Evolutionary conservation across 2,329 filamentous ascomycete species (phyloP).

Genomic region (Acarospora socialis): DNA sequence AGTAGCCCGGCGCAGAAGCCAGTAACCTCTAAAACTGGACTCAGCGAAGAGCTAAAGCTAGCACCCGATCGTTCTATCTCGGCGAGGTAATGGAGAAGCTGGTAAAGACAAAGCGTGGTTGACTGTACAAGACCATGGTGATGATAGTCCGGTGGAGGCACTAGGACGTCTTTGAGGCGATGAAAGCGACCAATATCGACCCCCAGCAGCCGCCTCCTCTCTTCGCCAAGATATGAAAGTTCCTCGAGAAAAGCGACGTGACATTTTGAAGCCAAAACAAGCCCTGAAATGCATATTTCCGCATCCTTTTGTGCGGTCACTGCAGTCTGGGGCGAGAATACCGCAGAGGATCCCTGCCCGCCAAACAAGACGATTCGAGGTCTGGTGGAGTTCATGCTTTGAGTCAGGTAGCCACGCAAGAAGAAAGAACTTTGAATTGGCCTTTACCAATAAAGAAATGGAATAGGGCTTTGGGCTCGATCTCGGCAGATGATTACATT

Average conservation of each 20-base stretch:
- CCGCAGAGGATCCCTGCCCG: conserved; percentile 4
- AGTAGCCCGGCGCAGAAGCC: conserved; percentile 12
- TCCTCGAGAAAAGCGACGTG: conserved; percentile 8
- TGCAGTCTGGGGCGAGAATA: not conserved
- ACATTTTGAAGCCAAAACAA: conserved; percentile 5
- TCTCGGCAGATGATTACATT: too few species aligned
- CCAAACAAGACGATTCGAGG: conserved; percentile 3
- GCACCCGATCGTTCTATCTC: not conserved
- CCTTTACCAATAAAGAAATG: too few species aligned
- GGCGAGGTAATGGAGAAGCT: conserved; percentile 8
- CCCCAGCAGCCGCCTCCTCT: not conserved
- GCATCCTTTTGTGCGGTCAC: not conserved
- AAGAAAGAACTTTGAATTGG: too few species aligned
- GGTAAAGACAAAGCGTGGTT: conserved; percentile 5
- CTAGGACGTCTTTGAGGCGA: conserved; percentile 1
- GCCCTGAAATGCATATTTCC: not conserved
- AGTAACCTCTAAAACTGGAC: conserved; percentile 2
- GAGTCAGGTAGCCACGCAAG: too few species aligned
- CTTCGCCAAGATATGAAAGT: not conserved
- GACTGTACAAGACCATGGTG: conserved; percentile 7
- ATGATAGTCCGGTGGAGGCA: not conserved
- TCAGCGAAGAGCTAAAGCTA: too few species aligned
- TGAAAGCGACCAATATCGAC: not conserved
- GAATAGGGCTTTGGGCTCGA: too few species aligned
- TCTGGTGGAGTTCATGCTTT: too few species aligned